A percentile compares a stretch with the other conserved stretches of the same genome.
Conservation (phyloP, 345 rosid species). For the Bruguiera sexangula region DNA sequence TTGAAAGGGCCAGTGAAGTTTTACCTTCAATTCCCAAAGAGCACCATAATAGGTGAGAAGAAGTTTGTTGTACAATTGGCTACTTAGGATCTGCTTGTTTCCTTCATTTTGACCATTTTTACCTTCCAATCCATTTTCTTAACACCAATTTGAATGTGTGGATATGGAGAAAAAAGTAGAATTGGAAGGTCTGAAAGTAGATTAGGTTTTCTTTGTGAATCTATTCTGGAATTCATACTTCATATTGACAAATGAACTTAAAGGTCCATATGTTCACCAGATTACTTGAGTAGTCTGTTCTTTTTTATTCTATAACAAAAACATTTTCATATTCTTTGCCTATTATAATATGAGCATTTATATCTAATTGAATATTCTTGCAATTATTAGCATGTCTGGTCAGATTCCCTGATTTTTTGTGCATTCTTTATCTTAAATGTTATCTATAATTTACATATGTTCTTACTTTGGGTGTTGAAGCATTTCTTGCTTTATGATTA, state of each 20-base stretch:
- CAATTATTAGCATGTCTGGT: background rate
- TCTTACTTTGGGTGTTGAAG: background rate
- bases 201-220: background rate
- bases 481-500: slow-evolving; percentile 3
- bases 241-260: background rate
- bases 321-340: too few species aligned
- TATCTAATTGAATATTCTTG: background rate
- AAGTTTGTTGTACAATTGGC: background rate
- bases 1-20: slow-evolving; percentile 69
- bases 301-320: background rate
- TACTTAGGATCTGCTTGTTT: background rate
- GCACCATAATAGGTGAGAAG: slow-evolving; percentile 71
- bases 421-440: background rate
- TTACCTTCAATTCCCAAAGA: slow-evolving; percentile 86
- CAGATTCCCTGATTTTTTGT: background rate
- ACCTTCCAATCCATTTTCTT: background rate
- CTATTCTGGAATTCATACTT: background rate
- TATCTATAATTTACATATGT: background rate
- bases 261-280: background rate
- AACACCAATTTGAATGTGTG: background rate
- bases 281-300: background rate
- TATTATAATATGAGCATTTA: too few species aligned
- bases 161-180: background rate
- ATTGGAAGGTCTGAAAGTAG: too few species aligned
- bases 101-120: background rate